Evolutionary conservation across 2,329 filamentous ascomycete genomes (phyloP).

Genomic region (Sphaerulina vaccinii): DNA sequence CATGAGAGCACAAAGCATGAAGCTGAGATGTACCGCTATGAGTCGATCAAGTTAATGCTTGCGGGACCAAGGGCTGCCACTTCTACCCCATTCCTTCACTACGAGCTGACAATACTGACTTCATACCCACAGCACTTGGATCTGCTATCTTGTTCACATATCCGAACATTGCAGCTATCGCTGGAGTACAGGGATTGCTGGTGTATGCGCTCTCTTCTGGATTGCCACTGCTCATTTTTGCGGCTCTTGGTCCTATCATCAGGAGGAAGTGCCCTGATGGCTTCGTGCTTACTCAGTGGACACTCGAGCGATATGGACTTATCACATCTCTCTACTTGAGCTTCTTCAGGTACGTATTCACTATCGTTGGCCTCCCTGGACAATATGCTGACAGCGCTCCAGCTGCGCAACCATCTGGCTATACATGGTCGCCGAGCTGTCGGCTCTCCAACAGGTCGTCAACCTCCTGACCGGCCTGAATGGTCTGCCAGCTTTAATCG

Average conservation of each 20-base stretch:
- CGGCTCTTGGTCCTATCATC: constrained; percentile 72
- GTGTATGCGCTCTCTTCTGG: constrained; percentile 73
- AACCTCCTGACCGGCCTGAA: constrained; percentile 71
- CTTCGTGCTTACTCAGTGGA: constrained; percentile 84
- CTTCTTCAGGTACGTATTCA: constrained; percentile 59
- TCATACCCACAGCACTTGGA: constrained; percentile 62
- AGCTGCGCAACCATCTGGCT: constrained; percentile 75
- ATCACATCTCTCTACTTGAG: constrained; percentile 71
- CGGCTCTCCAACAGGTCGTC: constrained; percentile 76
- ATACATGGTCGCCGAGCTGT: constrained; percentile 84
- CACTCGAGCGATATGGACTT: constrained; percentile 71
- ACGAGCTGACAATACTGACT: constrained; percentile 27
- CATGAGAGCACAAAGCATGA: constrained; percentile 46
- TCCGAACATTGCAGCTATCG: constrained; percentile 74
- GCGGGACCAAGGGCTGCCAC: constrained; percentile 97
- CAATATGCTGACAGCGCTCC: constrained; percentile 7
- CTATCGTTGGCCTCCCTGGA: neutral
- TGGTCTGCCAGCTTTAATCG: constrained; percentile 71
- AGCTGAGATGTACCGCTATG: constrained; percentile 94
- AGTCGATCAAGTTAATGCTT: constrained; percentile 99
- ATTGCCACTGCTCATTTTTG: constrained; percentile 72
- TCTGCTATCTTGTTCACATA: constrained; percentile 82
- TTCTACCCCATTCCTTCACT: constrained; percentile 52
- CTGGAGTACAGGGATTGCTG: constrained; percentile 74
- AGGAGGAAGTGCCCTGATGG: constrained; percentile 77